Evolutionary conservation across 345 rosid genomes (phyloP), one percentile per base, ranked within the genome.

Genomic region (Citrus unshiu): DNA sequence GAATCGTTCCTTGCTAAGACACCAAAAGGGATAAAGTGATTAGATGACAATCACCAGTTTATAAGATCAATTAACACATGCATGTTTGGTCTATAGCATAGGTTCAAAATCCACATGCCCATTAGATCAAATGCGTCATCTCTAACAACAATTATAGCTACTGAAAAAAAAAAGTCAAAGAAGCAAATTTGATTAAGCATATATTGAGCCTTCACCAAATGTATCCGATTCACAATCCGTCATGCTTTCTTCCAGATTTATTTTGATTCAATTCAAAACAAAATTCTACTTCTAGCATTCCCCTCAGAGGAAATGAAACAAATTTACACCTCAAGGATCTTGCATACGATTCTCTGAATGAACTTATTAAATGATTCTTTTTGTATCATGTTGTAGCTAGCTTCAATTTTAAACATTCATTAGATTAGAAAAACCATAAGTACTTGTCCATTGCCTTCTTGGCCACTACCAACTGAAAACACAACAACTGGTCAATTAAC

Each of bases 1-100:
- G 39, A 86, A 78, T 65, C 70, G 58, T 80, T 78, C 77, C 75
- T 72, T n/a, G 62, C 78, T 62, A 32, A 27, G 30, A 32, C 46
- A 59, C 34, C 18, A 66, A 3, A 77, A 73, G 32, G 65, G 54
- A 9, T 29, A 27, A 46, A 43, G 60, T 27, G 73, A 27, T 40
- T 8, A 60, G 71, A 63, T 63, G 39, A 30, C 22, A 12, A 14
- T 49, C 6, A 66, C 70, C 35, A 21, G 29, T 6, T 27, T 5
- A 27, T 3, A 73, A 37, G 34, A 63, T 18, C 29, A 32, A 56
- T 29, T 27, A 37, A 43, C 9, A 27, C 49, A 46, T 43, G 40
- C 40, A 54, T 2, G 3, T 39, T 40, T 4, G 10, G 40, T 21
- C 7, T 27, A 21, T 21, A 30, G 22, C 57, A 51, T 51, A 16